Evolutionary conservation across 768 basidiomycete genomes (phyloP), one percentile per base, ranked within the genome.

Genomic region (Gloeopeniophorella convolvens): DNA sequence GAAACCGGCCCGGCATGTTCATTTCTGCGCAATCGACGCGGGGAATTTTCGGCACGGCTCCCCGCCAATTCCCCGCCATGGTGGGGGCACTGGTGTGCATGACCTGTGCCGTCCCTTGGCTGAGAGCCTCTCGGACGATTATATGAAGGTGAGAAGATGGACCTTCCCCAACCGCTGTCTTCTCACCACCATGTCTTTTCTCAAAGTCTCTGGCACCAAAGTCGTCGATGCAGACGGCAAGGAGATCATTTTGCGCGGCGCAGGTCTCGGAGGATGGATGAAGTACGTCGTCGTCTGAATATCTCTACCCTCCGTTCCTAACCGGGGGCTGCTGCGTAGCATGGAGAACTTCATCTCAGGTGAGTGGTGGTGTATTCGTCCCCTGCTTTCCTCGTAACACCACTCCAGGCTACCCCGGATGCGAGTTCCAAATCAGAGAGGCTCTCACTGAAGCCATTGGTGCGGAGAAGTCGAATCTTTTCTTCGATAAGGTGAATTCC

Each of bases 231-330:
- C 72, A 43, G 63, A 76, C 31, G 79, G 74, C 32, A 70, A 79
- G 16, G 74, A 80, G 56, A 69, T 83, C 51, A 70, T 83, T 50
- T 71, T 85, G 45, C 70, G 80, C 37, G 87, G 87, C 18, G 85
- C 85, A 46, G 84, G 85, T n/a, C 68, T 89, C 18, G 86, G 85
- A 54, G 85, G 86, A 62, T 88, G 86, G 85, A 84, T 89, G 82
- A 87, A 82, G 86, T 88, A 60, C 65, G 85, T 75, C 33, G 31
- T 40, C 48, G 21, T 49, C 36, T n/a, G 27, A 23, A 7, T n/a
- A 9, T 52, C 11, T 26, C 13, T 20, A 24, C 32, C 16, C 8
- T 15, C 16, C 21, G n/a, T 20, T 12, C 15, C 46, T 56, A 45
- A 56, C 33, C 30, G n/a, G 30, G n/a, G n/a, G n/a, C n/a, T n/a